phyloP scores from a whole-genome alignment of 2,329 filamentous ascomycete genomes.

The Lachnellula cervina region DNA sequence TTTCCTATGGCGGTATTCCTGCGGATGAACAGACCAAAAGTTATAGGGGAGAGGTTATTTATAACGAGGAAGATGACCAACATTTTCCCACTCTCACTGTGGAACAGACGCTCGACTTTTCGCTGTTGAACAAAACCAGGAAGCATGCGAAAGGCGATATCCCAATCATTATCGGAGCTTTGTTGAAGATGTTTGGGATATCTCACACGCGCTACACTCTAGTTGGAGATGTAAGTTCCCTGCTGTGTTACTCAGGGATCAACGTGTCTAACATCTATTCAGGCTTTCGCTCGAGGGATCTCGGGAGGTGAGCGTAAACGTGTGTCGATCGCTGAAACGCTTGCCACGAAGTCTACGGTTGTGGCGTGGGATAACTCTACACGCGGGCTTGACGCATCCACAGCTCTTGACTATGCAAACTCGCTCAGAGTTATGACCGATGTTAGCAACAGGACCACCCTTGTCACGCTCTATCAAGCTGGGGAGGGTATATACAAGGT shows the following conservation, averaged over 20 bases:
- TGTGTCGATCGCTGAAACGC: slow-evolving; percentile 72
- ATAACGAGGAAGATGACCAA: slow-evolving; percentile 71
- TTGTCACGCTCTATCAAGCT: slow-evolving; percentile 66
- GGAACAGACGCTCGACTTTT: slow-evolving; percentile 72
- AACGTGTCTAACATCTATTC: background rate
- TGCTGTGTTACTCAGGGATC: slow-evolving; percentile 38
- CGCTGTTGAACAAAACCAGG: slow-evolving; percentile 69
- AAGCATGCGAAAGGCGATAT: slow-evolving; percentile 60
- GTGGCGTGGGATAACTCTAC: slow-evolving; percentile 79
- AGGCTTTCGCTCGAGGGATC: slow-evolving; percentile 58
- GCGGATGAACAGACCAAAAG: slow-evolving; percentile 62
- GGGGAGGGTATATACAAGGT: slow-evolving; percentile 65
- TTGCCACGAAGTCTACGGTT: slow-evolving; percentile 68
- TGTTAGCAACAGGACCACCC: slow-evolving; percentile 63
- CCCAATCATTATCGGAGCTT: slow-evolving; percentile 61
- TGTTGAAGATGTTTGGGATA: slow-evolving; percentile 76
- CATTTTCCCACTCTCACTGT: slow-evolving; percentile 73
- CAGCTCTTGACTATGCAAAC: slow-evolving; percentile 71
- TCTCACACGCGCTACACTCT: slow-evolving; percentile 68
- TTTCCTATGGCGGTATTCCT: slow-evolving; percentile 67
- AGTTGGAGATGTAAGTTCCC: slow-evolving; percentile 56
- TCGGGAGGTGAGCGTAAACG: slow-evolving; percentile 78
- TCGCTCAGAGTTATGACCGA: slow-evolving; percentile 70
- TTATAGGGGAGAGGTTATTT: slow-evolving; percentile 69
- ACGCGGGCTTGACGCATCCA: slow-evolving; percentile 73